Conservation (phyloP, 768 basidiomycete genomes). For the Tulasnella sp. region DNA sequence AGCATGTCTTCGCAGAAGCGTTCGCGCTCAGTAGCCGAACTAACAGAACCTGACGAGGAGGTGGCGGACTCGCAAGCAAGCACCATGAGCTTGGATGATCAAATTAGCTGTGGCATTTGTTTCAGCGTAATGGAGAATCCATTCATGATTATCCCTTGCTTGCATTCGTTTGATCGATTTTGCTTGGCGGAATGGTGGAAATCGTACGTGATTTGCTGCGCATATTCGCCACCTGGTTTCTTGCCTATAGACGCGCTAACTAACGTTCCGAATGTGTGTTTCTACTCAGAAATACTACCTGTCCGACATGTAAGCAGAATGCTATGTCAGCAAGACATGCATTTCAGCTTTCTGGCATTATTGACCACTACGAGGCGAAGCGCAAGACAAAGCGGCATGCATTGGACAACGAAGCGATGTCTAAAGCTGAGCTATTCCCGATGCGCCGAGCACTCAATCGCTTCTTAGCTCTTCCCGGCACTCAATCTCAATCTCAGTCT, state of each 20-base stretch:
- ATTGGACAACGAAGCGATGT: no score
- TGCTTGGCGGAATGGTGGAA: constrained; percentile 15
- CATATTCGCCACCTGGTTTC: background rate
- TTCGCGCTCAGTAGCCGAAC: no score
- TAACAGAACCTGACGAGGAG: no score
- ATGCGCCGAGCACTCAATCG: no score
- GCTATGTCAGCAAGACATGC: constrained; percentile 4
- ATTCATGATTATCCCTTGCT: constrained; percentile 12
- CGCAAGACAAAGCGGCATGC: no score
- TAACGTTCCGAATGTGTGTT: background rate
- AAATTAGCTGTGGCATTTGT: constrained; percentile 14
- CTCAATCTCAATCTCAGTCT: constrained; percentile 5
- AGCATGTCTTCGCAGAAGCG: no score
- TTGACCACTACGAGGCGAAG: constrained; percentile 12
- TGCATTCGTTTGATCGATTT: constrained; percentile 14
- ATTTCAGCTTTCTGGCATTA: constrained; percentile 11
- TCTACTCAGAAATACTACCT: constrained; percentile 9
- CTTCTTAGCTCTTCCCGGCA: background rate
- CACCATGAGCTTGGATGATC: no score
- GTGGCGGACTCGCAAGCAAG: no score
- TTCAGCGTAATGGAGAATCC: constrained; percentile 14
- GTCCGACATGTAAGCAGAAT: constrained; percentile 7
- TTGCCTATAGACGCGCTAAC: background rate
- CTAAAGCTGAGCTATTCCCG: no score
- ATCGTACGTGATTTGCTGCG: background rate